Conservation (phyloP, 2,329 filamentous ascomycete genomes). For the Aspergillus thermomutatus region DNA sequence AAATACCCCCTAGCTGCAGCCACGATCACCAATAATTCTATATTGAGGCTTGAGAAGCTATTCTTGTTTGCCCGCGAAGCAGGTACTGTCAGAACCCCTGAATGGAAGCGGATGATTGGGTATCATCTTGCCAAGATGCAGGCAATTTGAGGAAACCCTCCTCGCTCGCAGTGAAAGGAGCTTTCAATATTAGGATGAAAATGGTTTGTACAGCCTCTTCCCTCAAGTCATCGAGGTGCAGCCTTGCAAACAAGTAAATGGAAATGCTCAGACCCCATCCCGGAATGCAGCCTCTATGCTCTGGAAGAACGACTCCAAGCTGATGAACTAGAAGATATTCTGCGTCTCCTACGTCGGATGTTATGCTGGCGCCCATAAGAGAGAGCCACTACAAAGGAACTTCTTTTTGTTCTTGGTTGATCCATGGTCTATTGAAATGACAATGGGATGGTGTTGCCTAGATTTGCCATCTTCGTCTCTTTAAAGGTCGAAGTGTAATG, state of each 20-base stretch:
- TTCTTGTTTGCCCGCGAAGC: too few species aligned
- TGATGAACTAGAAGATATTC: slow-evolving; percentile 11
- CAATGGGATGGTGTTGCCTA: too few species aligned
- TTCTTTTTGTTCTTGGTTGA: too few species aligned
- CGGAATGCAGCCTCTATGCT: slow-evolving; percentile 8
- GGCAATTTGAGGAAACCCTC: slow-evolving; percentile 5
- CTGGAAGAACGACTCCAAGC: slow-evolving; percentile 9
- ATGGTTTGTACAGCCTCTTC: slow-evolving; percentile 2
- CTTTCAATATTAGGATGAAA: slow-evolving; percentile 6
- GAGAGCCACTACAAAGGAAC: too few species aligned
- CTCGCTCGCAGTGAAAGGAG: slow-evolving; percentile 8
- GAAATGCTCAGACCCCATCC: slow-evolving; percentile 8
- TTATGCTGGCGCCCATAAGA: slow-evolving; percentile 11
- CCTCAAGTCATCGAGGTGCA: neutral
- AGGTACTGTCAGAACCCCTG: too few species aligned
- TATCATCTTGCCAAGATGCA: slow-evolving; percentile 12
- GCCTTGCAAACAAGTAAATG: slow-evolving; percentile 7
- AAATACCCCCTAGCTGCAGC: too few species aligned
- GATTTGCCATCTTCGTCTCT: too few species aligned
- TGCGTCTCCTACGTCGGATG: slow-evolving; percentile 12
- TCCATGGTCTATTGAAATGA: too few species aligned
- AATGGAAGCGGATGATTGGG: too few species aligned
- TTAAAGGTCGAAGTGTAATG: too few species aligned
- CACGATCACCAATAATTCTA: too few species aligned
- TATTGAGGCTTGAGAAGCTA: too few species aligned